Percentiles rank a stretch among this genome's conserved stretches.
Evolutionary conservation across 2,329 filamentous ascomycete genomes (phyloP).

Genomic region (Paraphaeosphaeria sporulosa): DNA sequence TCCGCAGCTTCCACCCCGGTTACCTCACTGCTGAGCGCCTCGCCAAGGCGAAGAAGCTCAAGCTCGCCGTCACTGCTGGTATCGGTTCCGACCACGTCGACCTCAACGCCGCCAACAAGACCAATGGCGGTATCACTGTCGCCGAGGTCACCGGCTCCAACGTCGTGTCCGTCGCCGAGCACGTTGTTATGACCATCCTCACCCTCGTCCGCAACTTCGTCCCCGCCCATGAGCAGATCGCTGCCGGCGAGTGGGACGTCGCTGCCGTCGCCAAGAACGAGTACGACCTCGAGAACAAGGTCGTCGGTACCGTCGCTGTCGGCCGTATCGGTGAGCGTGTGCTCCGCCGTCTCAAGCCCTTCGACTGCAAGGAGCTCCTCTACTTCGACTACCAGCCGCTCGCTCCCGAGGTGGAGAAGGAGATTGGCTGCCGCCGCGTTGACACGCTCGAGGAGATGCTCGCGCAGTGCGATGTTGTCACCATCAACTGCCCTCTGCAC

Average conservation of each 20-base stretch:
- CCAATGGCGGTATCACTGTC: conserved; percentile 96
- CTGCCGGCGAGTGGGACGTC: conserved; percentile 91
- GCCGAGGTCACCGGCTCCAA: conserved; percentile 98
- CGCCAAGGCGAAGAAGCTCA: conserved; percentile 98
- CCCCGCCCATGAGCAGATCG: conserved; percentile 93
- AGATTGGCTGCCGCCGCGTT: conserved; percentile 93
- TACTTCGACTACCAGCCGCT: conserved; percentile 99
- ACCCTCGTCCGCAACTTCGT: conserved; percentile 97
- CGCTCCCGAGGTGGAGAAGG: conserved; percentile 82
- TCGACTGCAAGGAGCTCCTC: conserved; percentile 99
- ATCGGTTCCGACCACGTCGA: conserved; percentile 99
- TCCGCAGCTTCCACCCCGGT: conserved; percentile 87
- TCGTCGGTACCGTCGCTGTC: conserved; percentile 95
- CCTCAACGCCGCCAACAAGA: conserved; percentile 95
- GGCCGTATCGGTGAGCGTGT: conserved; percentile 99
- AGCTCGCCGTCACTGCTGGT: conserved; percentile 95
- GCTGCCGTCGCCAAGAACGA: conserved; percentile 97
- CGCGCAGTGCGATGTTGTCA: conserved; percentile 93
- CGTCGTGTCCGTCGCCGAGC: conserved; percentile 97
- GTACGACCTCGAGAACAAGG: conserved; percentile 96
- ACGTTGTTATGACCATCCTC: conserved; percentile 99
- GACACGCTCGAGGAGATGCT: conserved; percentile 92
- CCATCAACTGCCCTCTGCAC: conserved; percentile 99
- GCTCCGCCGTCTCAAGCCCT: conserved; percentile 91
- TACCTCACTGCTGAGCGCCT: conserved; percentile 97